Conservation (phyloP, 192 early-diverging fungal genomes). For the Umbelopsis vinacea region DNA sequence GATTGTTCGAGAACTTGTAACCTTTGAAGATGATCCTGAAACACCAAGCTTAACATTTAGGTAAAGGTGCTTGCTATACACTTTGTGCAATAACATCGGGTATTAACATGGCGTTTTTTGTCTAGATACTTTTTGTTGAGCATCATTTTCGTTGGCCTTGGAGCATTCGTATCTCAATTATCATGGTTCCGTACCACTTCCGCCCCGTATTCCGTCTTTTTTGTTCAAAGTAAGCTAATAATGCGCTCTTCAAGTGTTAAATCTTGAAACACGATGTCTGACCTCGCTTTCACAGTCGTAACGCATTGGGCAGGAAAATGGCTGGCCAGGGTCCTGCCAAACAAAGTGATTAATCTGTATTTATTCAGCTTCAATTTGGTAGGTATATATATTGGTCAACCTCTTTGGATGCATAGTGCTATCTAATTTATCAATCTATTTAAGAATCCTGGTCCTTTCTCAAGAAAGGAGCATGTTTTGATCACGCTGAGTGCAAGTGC, state of each 20-base stretch:
- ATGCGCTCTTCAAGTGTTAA: too few species aligned
- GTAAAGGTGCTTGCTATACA: constrained; percentile 16
- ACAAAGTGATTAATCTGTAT: constrained; percentile 51
- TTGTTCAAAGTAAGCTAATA: constrained; percentile 38
- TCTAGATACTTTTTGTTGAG: constrained; percentile 42
- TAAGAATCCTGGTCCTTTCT: constrained; percentile 85
- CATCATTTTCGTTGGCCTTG: constrained; percentile 40
- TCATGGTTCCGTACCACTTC: constrained; percentile 47
- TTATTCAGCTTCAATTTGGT: constrained; percentile 52
- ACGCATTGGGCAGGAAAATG: constrained; percentile 62
- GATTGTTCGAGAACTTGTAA: constrained; percentile 45
- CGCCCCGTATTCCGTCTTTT: constrained; percentile 48
- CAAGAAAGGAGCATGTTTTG: constrained; percentile 87
- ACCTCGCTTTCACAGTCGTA: constrained; percentile 20
- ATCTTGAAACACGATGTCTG: not conserved
- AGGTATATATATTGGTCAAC: not conserved
- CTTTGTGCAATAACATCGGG: not conserved
- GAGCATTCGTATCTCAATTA: constrained; percentile 45
- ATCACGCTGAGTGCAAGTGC: constrained; percentile 77
- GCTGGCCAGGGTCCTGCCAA: constrained; percentile 66
- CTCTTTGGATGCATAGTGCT: not conserved
- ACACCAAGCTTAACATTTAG: constrained; percentile 46
- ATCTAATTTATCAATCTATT: not conserved
- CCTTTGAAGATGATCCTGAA: constrained; percentile 47
- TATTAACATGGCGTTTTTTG: not conserved